phyloP scores from a whole-genome alignment of 1,284 basidiomycete species.

The Xerocomus cyaneibrunnescens region DNA sequence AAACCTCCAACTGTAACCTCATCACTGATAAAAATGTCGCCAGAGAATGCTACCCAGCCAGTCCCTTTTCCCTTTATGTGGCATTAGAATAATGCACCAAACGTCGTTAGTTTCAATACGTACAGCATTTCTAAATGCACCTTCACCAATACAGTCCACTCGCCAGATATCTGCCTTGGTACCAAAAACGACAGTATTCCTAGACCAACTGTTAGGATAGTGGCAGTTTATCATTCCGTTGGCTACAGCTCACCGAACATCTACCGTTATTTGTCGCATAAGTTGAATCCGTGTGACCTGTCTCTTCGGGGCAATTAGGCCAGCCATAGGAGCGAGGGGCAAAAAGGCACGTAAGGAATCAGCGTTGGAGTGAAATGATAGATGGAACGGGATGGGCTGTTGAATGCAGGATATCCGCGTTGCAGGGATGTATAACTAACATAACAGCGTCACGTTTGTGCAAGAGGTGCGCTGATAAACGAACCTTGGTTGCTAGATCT shows the following conservation, averaged over 20 bases:
- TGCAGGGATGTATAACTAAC: slow-evolving; percentile 52
- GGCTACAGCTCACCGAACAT: slow-evolving; percentile 51
- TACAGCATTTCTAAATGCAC: slow-evolving; percentile 55
- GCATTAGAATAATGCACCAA: slow-evolving; percentile 7
- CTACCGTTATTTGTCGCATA: slow-evolving; percentile 65
- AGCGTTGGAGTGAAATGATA: slow-evolving; percentile 54
- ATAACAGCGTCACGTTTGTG: neutral
- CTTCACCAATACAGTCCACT: slow-evolving; percentile 62
- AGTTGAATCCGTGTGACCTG: slow-evolving; percentile 56
- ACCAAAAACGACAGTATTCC: slow-evolving; percentile 40
- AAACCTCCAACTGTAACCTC: slow-evolving; percentile 57
- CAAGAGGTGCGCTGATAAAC: slow-evolving; percentile 6
- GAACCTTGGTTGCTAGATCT: slow-evolving; percentile 46
- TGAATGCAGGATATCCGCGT: slow-evolving; percentile 57
- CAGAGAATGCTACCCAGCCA: slow-evolving; percentile 59
- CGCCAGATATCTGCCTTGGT: slow-evolving; percentile 72
- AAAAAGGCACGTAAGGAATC: slow-evolving; percentile 59
- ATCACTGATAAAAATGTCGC: slow-evolving; percentile 54
- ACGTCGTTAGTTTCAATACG: slow-evolving; percentile 21
- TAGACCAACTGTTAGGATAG: slow-evolving; percentile 11
- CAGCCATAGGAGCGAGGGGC: slow-evolving; percentile 51
- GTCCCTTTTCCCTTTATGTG: slow-evolving; percentile 53
- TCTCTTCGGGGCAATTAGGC: slow-evolving; percentile 37
- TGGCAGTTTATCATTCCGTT: neutral
- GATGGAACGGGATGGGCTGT: slow-evolving; percentile 63